Evolutionary conservation across 164 flowering plant species (phyloP), one percentile per base, ranked within the genome.

Genomic region (Pachysandra terminalis): DNA sequence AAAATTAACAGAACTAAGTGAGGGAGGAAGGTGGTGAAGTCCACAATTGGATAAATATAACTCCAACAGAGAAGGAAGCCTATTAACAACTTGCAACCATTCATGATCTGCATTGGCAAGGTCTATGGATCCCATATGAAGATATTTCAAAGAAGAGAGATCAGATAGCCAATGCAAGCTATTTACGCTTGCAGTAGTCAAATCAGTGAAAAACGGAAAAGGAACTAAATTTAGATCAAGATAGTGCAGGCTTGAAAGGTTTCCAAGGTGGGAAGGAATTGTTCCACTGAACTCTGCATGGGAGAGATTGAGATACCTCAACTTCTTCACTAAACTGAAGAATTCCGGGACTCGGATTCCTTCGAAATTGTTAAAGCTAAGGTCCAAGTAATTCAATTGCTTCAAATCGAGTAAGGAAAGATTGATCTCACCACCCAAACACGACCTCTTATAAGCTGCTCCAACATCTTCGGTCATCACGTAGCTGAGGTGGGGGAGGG

Each of bases 41-140:
- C 22, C 25, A 63, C 83, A 73, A 12, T 7, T 6, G 0, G 25
- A 9, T 27, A 76, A 56, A 49, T 58, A 23, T 27, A 77, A 56
- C 68, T 80, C 76, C 10, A 28, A 0, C 6, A 77, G 48, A 5
- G 74, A 74, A 66, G 77, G 66, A 32, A 80, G 73, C 66, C 9
- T 56, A 25, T 67, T 74, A 0, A 74, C 12, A 1, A n/a, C 53
- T 0, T 80, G 48, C 1, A 72, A 57, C 83, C 77, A 80, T 48
- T 67, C 15, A 19, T 22, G 23, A 6, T 55, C 53, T 3, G 41
- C 64, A 5, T n/a, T 26, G 8, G 32, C 13, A 12, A 79, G 74
- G 14, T 75, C 40, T 9, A 71, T 63, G 19, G 0, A 1, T 16
- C 68, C 71, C 37, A 80, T 0, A 22, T 71, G 40, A 6, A 80